phyloP scores from a whole-genome alignment of 495 filamentous ascomycete species.

The Penicillium goetzii region DNA sequence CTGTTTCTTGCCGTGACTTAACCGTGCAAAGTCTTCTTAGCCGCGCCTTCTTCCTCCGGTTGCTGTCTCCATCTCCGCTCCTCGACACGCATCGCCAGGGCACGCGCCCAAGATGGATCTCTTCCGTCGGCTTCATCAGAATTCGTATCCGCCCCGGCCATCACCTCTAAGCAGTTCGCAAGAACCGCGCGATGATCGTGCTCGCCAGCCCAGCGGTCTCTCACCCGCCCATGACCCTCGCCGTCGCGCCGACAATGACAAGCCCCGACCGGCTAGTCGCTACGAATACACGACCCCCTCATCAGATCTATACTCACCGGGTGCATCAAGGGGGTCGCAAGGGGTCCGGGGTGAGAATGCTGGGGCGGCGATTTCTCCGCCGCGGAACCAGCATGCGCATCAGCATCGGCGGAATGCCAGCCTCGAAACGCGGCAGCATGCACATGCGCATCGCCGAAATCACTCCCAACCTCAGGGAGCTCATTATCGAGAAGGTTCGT shows the following conservation, averaged over 20 bases:
- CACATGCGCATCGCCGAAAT: constrained; percentile 32
- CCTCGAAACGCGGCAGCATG: constrained; percentile 27
- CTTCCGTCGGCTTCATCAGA: constrained; percentile 24
- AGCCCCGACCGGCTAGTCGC: constrained; percentile 29
- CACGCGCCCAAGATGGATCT: constrained; percentile 23
- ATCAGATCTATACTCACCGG: constrained; percentile 24
- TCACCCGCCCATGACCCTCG: constrained; percentile 27
- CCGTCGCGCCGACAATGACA: constrained; percentile 31
- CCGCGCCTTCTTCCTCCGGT: not conserved
- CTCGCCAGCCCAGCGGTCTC: constrained; percentile 24
- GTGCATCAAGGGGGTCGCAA: constrained; percentile 17
- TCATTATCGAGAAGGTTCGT: constrained; percentile 39
- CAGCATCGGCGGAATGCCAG: constrained; percentile 31
- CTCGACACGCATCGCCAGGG: constrained; percentile 7
- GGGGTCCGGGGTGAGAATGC: constrained; percentile 21
- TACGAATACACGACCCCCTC: constrained; percentile 33
- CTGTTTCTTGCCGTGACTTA: not conserved
- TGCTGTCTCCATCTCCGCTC: not conserved
- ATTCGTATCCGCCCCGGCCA: constrained; percentile 32
- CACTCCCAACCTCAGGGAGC: constrained; percentile 31
- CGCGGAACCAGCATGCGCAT: constrained; percentile 23
- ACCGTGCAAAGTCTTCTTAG: not conserved
- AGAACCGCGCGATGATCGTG: constrained; percentile 33
- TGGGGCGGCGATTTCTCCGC: constrained; percentile 27
- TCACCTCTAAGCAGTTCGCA: constrained; percentile 32